phyloP scores from a whole-genome alignment of 495 filamentous ascomycete species.

The Achaetomiella virescens region DNA sequence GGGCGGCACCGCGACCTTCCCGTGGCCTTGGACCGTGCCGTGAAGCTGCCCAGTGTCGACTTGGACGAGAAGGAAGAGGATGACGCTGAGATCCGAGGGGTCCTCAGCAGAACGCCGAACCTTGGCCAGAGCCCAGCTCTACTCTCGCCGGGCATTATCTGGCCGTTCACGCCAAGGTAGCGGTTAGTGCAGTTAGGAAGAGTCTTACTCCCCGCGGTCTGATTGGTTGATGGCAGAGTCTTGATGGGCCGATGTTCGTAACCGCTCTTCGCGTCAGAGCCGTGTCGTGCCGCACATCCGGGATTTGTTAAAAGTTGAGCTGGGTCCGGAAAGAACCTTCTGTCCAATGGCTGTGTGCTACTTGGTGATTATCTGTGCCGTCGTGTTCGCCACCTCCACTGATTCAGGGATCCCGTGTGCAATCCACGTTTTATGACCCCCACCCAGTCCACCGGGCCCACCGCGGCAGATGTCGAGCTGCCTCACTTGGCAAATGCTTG shows the following conservation, averaged over 20 bases:
- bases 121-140: neutral
- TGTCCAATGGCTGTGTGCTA: too few relatives aligned
- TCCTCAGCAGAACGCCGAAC: conserved; percentile 21
- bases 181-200: neutral
- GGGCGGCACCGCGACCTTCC: conserved; percentile 76
- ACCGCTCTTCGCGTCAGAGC: too few relatives aligned
- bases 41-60: conserved; percentile 63
- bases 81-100: conserved; percentile 34
- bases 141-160: neutral
- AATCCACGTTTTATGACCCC: too few relatives aligned
- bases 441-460: neutral
- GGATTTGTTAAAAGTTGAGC: too few relatives aligned
- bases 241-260: neutral
- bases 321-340: too few relatives aligned
- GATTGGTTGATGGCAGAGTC: neutral
- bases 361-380: too few relatives aligned
- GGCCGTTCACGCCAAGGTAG: neutral
- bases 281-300: too few relatives aligned
- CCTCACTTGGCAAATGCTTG: conserved; percentile 3
- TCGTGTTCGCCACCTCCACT: too few relatives aligned
- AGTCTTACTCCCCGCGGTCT: neutral
- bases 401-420: too few relatives aligned
- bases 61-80: conserved; percentile 44
- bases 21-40: conserved; percentile 73
- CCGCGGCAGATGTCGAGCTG: neutral